Evolutionary conservation across 345 rosid species (phyloP).

Genomic region (Murraya koenigii): DNA sequence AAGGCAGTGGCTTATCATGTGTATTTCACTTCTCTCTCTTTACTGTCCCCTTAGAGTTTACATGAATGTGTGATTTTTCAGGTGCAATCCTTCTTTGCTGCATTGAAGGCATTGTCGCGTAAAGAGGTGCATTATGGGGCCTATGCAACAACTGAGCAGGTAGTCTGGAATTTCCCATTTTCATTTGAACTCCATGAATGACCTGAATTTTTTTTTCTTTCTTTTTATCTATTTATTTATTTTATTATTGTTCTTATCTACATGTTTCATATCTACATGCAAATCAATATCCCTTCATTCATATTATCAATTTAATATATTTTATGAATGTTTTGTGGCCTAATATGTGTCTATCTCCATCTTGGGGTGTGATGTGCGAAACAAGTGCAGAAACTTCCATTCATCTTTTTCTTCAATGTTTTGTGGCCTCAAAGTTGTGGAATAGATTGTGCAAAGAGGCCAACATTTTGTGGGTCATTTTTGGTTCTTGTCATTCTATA

Average conservation of each 20-base stretch:
- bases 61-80: slow-evolving; percentile 27
- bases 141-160: slow-evolving; percentile 97
- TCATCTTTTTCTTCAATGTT: too few relatives aligned
- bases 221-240: too few relatives aligned
- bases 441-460: too few relatives aligned
- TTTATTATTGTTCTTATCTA: neutral
- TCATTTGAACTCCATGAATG: neutral
- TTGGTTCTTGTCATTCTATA: too few relatives aligned
- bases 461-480: too few relatives aligned
- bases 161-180: slow-evolving; percentile 25
- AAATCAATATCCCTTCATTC: neutral
- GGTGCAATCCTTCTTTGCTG: slow-evolving; percentile 92
- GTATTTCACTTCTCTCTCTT: neutral
- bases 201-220: slow-evolving; percentile 2
- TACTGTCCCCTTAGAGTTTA: neutral
- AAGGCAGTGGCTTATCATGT: neutral
- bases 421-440: too few relatives aligned
- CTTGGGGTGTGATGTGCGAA: too few relatives aligned
- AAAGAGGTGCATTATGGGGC: slow-evolving; percentile 98
- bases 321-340: neutral
- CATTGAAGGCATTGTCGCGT: slow-evolving; percentile 83
- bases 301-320: neutral
- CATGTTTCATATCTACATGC: neutral
- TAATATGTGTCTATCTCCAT: too few relatives aligned
- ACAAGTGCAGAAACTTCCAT: too few relatives aligned